Base-by-base conservation (phyloP, 495 filamentous ascomycete genomes). In the Immersiella caudata region DNA sequence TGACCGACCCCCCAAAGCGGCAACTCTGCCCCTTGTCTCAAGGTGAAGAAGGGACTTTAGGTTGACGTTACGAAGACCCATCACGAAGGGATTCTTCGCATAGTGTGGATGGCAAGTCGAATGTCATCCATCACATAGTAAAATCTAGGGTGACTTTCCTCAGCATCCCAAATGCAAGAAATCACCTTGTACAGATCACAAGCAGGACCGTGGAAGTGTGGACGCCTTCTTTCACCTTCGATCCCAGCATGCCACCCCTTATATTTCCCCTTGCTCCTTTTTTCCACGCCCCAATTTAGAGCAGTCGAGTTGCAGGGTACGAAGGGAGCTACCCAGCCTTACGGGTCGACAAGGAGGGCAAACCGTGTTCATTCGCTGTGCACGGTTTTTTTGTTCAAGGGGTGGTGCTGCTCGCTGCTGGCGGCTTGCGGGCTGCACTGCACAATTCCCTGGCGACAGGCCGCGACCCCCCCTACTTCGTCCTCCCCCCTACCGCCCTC, bases 291-390 rank as follows among this genome's bases (percentile, higher is more conserved):
- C 40, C 40, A 46, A 46, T 46, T 46, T 46, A 14, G 40, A 46
- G 16, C 40, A 14, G 40, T 46, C 40, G 40, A 46, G 40, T 4
- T 46, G 40, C 40, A 46, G 40, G 40, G 40, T 46, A 46, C 40
- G 64, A 36, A 46, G 52, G 57, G 29, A 52, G 33, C 12, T 14
- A 62, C 61, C 67, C 67, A 73, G 71, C 71, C 71, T 68, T 68
- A 73, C 59, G 71, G 68, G 46, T 24, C 58, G 68, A 59, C 60
- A 62, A 67, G 65, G 68, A 52, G 35, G 29, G 64, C 56, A 36
- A 52, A 12, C 35, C 25, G 29, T 22, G 35, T 40, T 50, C 51
- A 35, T 29, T 26, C 27, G 58, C 51, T 60, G 64, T 70, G 59
- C 64, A 66, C 59, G 64, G 68, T 52, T 56, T 58, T 21, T 57